Conservation (phyloP, 2,329 filamentous ascomycete species). For the Cytospora piceicola region DNA sequence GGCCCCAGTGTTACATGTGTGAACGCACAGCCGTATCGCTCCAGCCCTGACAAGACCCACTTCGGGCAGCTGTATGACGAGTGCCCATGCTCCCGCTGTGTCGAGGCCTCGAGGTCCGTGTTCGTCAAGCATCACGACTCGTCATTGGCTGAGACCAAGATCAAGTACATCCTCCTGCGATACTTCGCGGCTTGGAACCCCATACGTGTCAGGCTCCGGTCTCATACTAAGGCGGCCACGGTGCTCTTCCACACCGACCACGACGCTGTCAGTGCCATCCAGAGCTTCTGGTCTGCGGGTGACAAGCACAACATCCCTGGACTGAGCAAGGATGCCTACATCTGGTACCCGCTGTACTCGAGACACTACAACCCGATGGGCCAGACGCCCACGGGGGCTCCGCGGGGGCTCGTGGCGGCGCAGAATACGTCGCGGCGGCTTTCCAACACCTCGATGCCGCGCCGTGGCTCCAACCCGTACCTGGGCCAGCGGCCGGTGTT, state of each 20-base stretch:
- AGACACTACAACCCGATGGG: constrained; percentile 14
- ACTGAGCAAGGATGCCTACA: neutral
- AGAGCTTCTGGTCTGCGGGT: constrained; percentile 1
- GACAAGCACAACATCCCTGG: constrained; percentile 6
- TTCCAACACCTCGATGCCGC: neutral
- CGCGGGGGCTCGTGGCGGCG: constrained; percentile 4
- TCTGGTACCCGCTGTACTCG: constrained; percentile 28
- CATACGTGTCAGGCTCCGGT: neutral
- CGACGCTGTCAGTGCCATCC: constrained; percentile 19
- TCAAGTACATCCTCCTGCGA: neutral
- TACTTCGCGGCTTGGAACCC: constrained; percentile 16
- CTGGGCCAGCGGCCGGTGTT: constrained; percentile 9
- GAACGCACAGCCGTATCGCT: neutral
- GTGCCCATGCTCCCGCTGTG: constrained; percentile 15
- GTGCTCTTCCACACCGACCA: constrained; percentile 13
- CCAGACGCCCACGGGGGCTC: constrained; percentile 6
- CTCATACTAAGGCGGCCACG: neutral
- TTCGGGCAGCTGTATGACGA: neutral
- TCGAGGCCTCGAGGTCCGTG: constrained; percentile 15
- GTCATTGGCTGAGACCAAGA: no score
- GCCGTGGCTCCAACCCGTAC: constrained; percentile 24
- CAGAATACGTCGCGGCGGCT: constrained; percentile 4
- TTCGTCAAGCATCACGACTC: constrained; percentile 1
- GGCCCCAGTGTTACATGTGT: neutral
- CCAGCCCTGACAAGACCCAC: no score